Percentiles rank a stretch among this genome's conserved stretches.
These are phyloP conservation scores for Cyberlindnera americana DNA, from an alignment of 805 yeast genomes.

Conservation along the genomic window DNA sequence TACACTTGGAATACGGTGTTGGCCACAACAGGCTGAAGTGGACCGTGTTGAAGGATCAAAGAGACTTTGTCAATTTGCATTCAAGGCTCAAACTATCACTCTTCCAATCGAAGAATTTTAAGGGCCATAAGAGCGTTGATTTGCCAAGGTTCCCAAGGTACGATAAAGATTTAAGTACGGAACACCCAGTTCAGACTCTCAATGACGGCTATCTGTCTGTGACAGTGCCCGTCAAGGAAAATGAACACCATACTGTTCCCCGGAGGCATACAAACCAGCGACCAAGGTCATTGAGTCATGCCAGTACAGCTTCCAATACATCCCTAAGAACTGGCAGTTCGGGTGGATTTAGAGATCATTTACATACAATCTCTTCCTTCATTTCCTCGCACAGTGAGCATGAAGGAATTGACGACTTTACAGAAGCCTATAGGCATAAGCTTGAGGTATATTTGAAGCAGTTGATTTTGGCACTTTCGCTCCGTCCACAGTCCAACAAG, in stretches of 20 bases:
- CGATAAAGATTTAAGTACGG: constrained; percentile 4
- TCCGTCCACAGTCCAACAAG: constrained; percentile 78
- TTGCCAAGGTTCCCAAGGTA: constrained; percentile 37
- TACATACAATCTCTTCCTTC: constrained; percentile 19
- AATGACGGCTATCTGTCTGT: constrained; percentile 26
- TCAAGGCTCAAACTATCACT: constrained; percentile 56
- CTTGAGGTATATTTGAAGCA: constrained; percentile 67
- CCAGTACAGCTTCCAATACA: constrained; percentile 1
- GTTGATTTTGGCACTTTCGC: constrained; percentile 53
- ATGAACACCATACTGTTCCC: constrained; percentile 1
- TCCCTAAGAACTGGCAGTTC: constrained; percentile 7
- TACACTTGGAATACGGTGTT: constrained; percentile 89
- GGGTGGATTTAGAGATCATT: constrained; percentile 15
- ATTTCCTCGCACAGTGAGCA: constrained; percentile 6
- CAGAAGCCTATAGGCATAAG: constrained; percentile 30
- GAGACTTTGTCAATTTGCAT: constrained; percentile 71
- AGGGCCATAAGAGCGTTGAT: constrained; percentile 27
- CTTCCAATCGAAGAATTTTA: constrained; percentile 34
- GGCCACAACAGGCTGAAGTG: constrained; percentile 77
- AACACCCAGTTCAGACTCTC: constrained; percentile 14
- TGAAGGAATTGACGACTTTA: constrained; percentile 3
- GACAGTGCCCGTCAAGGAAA: not conserved
- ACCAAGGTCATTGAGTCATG: not conserved
- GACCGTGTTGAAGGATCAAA: constrained; percentile 69
- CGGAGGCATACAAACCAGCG: not conserved